These are phyloP conservation scores for Sequoia sempervirens DNA, from an alignment of 75 land plant species.

Conservation along the genomic window DNA sequence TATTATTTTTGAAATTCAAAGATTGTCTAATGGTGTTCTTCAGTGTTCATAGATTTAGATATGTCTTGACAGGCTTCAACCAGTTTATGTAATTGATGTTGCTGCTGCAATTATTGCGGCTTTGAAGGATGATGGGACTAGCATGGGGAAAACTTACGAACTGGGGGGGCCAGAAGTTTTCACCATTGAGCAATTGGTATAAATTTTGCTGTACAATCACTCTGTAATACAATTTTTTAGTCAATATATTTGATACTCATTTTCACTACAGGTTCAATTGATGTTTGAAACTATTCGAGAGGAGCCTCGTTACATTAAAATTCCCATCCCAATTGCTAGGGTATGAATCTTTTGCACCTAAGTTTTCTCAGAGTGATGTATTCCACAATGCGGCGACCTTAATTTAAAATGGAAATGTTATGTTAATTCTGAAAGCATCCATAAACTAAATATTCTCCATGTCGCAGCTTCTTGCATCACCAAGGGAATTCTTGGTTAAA, in stretches of 20 bases:
- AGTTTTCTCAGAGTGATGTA: not conserved
- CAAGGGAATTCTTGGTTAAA: constrained; percentile 72
- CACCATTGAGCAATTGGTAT: constrained; percentile 79
- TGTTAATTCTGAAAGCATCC: not conserved
- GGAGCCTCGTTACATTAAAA: constrained; percentile 66
- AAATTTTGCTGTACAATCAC: not conserved
- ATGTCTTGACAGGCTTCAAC: constrained; percentile 64
- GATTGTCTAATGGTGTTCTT: not conserved
- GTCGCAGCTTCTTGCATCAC: constrained; percentile 65
- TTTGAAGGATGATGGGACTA: constrained; percentile 88
- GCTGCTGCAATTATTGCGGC: constrained; percentile 80
- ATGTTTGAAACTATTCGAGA: constrained; percentile 90
- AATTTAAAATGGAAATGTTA: not conserved
- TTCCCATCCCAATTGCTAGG: constrained; percentile 82
- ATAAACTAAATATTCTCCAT: not conserved
- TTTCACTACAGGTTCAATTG: constrained; percentile 55
- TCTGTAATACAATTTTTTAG: not conserved
- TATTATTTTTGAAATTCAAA: not conserved
- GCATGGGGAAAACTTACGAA: constrained; percentile 89
- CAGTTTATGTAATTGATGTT: constrained; percentile 85
- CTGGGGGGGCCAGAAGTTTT: constrained; percentile 92
- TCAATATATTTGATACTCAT: not conserved
- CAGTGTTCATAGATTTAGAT: not conserved
- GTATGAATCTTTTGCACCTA: constrained; percentile 26
- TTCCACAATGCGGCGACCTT: not conserved